Evolutionary conservation across 495 filamentous ascomycete species (phyloP).

Genomic region (Talaromyces proteolyticus): DNA sequence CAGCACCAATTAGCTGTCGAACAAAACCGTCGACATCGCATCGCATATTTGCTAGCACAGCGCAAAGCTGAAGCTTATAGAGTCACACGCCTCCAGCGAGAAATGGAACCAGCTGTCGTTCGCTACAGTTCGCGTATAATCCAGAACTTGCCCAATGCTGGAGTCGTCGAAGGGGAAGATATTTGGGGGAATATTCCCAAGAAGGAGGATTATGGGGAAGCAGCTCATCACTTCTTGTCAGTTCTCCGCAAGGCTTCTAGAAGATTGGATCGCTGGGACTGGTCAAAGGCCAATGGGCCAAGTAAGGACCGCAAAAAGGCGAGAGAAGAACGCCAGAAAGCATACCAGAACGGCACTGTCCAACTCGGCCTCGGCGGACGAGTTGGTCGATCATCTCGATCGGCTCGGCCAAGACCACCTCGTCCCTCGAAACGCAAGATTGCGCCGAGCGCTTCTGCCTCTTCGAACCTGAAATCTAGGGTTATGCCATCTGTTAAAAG

Average conservation of each 20-base stretch:
- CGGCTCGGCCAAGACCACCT: constrained; percentile 4
- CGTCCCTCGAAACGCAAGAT: constrained; percentile 33
- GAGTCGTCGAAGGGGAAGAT: constrained; percentile 74
- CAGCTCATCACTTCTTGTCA: constrained; percentile 64
- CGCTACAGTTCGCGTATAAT: constrained; percentile 66
- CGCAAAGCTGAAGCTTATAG: constrained; percentile 56
- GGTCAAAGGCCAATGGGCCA: constrained; percentile 43
- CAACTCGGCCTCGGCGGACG: constrained; percentile 1
- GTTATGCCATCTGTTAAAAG: constrained; percentile 23
- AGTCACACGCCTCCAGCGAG: constrained; percentile 52
- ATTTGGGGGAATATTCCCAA: constrained; percentile 55
- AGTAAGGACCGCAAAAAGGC: constrained; percentile 37
- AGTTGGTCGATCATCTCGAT: constrained; percentile 8
- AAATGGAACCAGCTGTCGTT: constrained; percentile 54
- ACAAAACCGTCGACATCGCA: constrained; percentile 77
- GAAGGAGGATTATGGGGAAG: constrained; percentile 76
- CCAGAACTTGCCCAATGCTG: constrained; percentile 59
- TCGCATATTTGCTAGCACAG: constrained; percentile 80
- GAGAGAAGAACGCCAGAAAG: constrained; percentile 35
- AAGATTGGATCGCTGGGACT: constrained; percentile 70
- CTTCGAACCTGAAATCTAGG: constrained; percentile 17
- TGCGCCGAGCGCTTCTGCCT: constrained; percentile 18
- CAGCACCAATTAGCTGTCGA: constrained; percentile 92
- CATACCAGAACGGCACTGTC: constrained; percentile 4
- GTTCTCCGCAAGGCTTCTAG: constrained; percentile 62